These are phyloP conservation scores for Bondarzewia mesenterica DNA, from an alignment of 1,284 basidiomycete genomes.

Conservation along the genomic window DNA sequence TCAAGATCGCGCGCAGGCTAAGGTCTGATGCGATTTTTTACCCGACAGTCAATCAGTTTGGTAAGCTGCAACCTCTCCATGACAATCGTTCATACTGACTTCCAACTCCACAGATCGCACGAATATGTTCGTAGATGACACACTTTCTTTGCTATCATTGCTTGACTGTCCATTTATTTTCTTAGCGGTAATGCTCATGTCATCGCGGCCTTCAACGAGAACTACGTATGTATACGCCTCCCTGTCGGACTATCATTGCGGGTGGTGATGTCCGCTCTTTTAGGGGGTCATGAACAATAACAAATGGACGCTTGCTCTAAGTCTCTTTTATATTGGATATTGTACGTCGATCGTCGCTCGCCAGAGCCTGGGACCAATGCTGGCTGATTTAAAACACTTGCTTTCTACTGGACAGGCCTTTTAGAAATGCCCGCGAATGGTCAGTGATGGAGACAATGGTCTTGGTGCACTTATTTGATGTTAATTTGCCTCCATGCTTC, in stretches of 20 bases:
- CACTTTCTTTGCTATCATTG: background rate
- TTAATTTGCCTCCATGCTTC: too few relatives aligned
- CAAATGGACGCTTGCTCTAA: constrained; percentile 46
- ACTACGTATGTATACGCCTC: constrained; percentile 30
- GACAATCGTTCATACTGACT: too few relatives aligned
- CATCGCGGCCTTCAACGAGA: constrained; percentile 40
- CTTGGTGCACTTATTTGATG: too few relatives aligned
- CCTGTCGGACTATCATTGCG: too few relatives aligned
- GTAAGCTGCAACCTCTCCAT: too few relatives aligned
- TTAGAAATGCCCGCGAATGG: constrained; percentile 51
- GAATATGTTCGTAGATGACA: constrained; percentile 33
- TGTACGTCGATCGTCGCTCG: constrained; percentile 26
- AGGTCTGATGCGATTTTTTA: background rate
- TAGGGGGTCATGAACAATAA: constrained; percentile 42
- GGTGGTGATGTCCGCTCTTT: too few relatives aligned
- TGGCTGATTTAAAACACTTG: too few relatives aligned
- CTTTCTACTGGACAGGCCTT: constrained; percentile 26
- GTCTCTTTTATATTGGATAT: constrained; percentile 53
- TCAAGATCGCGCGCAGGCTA: background rate
- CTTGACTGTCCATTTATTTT: background rate
- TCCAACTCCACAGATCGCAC: constrained; percentile 33
- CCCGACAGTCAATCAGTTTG: constrained; percentile 44
- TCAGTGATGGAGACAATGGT: constrained; percentile 11
- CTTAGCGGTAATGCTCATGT: constrained; percentile 44
- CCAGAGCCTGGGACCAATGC: too few relatives aligned